Evolutionary conservation across 148 eudicot genomes (phyloP).

Genomic region (Chenopodium album): DNA sequence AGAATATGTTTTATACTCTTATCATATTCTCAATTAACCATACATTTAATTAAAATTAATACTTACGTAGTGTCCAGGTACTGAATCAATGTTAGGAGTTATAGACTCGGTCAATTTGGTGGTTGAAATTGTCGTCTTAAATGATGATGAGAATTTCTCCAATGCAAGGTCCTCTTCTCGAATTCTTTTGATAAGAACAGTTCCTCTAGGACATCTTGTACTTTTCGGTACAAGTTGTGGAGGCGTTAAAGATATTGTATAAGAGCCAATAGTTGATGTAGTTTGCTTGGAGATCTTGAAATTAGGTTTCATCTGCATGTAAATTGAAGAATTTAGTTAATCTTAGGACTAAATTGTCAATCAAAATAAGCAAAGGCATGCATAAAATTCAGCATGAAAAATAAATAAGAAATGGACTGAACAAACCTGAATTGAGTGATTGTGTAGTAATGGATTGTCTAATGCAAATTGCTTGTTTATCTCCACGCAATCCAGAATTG

Average conservation of each 20-base stretch:
- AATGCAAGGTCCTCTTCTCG: constrained; percentile 24
- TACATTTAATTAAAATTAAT: too few species aligned
- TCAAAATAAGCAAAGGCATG: neutral
- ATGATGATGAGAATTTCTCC: constrained; percentile 1
- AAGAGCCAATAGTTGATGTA: neutral
- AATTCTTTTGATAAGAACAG: constrained; percentile 23
- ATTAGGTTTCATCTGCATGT: constrained; percentile 21
- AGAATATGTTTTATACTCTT: too few species aligned
- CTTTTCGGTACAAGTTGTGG: constrained; percentile 13
- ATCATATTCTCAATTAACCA: too few species aligned
- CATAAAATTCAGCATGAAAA: neutral
- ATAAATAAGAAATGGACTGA: too few species aligned
- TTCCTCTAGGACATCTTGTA: constrained; percentile 27
- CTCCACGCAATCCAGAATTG: constrained; percentile 18
- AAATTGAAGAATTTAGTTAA: neutral
- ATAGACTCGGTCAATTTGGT: neutral
- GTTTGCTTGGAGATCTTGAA: neutral
- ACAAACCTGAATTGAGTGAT: constrained; percentile 24
- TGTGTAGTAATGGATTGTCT: constrained; percentile 13
- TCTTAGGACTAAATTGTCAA: neutral
- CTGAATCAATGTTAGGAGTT: neutral
- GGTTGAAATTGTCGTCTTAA: neutral
- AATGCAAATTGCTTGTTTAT: constrained; percentile 16
- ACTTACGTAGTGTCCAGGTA: constrained; percentile 14
- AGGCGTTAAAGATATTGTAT: neutral